Conservation (phyloP, 306 rosid species). For the Glycine tomentella region DNA sequence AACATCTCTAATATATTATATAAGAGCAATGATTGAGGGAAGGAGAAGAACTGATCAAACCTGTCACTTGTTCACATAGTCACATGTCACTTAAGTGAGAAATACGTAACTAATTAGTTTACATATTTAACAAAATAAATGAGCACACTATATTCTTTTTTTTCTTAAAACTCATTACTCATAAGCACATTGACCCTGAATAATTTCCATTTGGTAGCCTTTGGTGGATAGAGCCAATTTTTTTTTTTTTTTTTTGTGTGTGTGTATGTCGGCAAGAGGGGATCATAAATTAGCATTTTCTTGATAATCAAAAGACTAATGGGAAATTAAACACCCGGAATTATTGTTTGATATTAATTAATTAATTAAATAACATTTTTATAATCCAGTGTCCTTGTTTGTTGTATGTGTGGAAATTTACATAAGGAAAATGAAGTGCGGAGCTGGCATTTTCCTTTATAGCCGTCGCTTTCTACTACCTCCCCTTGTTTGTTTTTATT, state of each 20-base stretch:
- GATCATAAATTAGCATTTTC: background rate
- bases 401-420: too few species aligned
- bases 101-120: constrained; percentile 34
- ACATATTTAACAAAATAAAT: constrained; percentile 32
- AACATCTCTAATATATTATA: constrained; percentile 5
- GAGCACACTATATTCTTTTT: background rate
- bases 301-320: too few species aligned
- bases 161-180: background rate
- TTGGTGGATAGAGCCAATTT: too few species aligned
- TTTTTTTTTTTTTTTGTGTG: background rate
- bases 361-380: background rate
- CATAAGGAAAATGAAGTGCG: constrained; percentile 19
- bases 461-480: constrained; percentile 55
- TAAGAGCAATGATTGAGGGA: constrained; percentile 32
- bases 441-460: constrained; percentile 52
- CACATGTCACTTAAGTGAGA: constrained; percentile 21
- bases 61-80: constrained; percentile 26
- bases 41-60: background rate
- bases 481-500: constrained; percentile 44
- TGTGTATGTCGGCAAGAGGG: constrained; percentile 54
- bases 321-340: too few species aligned
- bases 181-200: background rate
- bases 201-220: background rate
- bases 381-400: constrained; percentile 33
- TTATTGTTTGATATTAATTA: too few species aligned